phyloP scores from a whole-genome alignment of 2,329 filamentous ascomycete species.

The Epichloe sp. region DNA sequence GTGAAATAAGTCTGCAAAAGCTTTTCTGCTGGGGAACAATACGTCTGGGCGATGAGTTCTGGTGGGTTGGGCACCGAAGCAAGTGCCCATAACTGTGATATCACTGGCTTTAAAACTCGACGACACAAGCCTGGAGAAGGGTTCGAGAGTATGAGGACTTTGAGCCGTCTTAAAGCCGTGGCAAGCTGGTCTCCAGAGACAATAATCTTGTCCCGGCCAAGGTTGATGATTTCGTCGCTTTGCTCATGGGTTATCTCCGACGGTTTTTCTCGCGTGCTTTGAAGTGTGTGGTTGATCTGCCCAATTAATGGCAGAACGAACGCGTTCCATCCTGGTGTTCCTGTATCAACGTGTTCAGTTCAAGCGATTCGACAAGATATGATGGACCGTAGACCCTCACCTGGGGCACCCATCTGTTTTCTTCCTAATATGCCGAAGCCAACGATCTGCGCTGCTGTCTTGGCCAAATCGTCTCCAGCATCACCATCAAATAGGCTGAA shows the following conservation, averaged over 20 bases:
- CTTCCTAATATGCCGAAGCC: conserved; percentile 52
- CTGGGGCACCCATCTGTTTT: conserved; percentile 50
- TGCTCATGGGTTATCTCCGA: conserved; percentile 9
- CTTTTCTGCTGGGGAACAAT: conserved; percentile 31
- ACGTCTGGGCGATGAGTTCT: conserved; percentile 22
- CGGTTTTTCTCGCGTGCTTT: background rate
- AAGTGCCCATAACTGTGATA: conserved; percentile 51
- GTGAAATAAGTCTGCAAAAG: conserved; percentile 45
- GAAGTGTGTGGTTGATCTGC: conserved; percentile 32
- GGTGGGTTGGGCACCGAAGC: conserved; percentile 34
- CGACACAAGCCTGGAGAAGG: conserved; percentile 53
- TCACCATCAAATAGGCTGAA: conserved; percentile 46
- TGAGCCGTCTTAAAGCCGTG: conserved; percentile 40
- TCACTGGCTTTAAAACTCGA: conserved; percentile 43
- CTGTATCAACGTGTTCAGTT: conserved; percentile 16
- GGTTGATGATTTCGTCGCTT: conserved; percentile 29
- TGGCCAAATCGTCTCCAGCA: conserved; percentile 21
- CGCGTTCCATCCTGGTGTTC: conserved; percentile 45
- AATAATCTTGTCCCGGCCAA: conserved; percentile 29
- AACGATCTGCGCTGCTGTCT: conserved; percentile 24
- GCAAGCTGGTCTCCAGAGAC: conserved; percentile 35
- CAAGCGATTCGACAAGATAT: background rate
- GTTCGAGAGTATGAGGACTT: conserved; percentile 45
- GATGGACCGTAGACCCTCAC: conserved; percentile 15
- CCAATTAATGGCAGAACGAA: conserved; percentile 47